These are phyloP conservation scores for Endogone sp. DNA, from an alignment of 192 early-diverging fungal genomes.

Conservation along the genomic window DNA sequence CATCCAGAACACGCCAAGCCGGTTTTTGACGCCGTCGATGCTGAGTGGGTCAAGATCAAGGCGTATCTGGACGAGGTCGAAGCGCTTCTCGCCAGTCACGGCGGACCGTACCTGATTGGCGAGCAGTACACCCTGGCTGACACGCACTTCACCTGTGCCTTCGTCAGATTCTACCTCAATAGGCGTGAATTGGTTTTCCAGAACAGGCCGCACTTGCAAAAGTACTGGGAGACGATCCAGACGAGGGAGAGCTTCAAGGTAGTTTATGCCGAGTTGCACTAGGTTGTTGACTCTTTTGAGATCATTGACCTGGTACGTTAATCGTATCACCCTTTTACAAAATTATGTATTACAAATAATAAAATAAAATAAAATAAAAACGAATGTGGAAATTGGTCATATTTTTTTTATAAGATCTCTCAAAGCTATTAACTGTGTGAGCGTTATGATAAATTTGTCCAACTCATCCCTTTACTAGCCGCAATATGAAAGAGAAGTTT, in stretches of 20 bases:
- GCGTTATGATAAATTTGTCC: too few species aligned
- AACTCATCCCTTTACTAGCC: too few species aligned
- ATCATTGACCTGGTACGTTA: too few species aligned
- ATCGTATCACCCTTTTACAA: too few species aligned
- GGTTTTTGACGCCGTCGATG: conserved; percentile 5
- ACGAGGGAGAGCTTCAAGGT: conserved; percentile 10
- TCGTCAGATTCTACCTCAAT: conserved; percentile 7
- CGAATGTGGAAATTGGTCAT: too few species aligned
- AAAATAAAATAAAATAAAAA: too few species aligned
- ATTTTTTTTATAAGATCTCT: too few species aligned
- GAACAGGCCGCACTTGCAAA: conserved; percentile 7
- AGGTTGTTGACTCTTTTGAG: too few species aligned
- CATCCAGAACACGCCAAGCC: neutral
- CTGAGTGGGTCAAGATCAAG: conserved; percentile 1
- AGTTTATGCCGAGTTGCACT: too few species aligned
- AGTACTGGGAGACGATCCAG: conserved; percentile 10
- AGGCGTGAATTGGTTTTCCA: conserved; percentile 11
- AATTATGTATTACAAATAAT: too few species aligned
- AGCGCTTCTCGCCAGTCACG: neutral
- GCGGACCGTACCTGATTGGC: conserved; percentile 5
- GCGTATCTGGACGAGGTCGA: conserved; percentile 12
- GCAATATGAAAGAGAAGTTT: too few species aligned
- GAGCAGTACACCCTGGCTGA: conserved; percentile 10
- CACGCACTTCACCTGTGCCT: conserved; percentile 4
- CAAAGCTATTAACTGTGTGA: too few species aligned